Percentiles rank a stretch among this genome's conserved stretches.
These are phyloP conservation scores for Hippophae rhamnoides DNA, from an alignment of 306 rosid species.

Conservation along the genomic window DNA sequence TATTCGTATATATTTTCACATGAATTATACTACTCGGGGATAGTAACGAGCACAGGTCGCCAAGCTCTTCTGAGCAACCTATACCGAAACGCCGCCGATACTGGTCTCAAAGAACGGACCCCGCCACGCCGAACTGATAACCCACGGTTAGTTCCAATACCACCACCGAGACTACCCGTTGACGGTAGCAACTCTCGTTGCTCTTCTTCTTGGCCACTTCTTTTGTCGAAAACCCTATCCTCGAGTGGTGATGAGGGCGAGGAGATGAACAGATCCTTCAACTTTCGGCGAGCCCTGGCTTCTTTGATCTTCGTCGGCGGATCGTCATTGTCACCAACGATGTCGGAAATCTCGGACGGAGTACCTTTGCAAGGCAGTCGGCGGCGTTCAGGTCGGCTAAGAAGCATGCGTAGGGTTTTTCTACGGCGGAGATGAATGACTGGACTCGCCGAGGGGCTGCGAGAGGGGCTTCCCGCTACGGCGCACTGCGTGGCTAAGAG, in stretches of 20 bases:
- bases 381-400: conserved; percentile 49
- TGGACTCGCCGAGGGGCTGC: conserved; percentile 66
- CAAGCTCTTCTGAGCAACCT: conserved; percentile 71
- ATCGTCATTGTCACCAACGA: conserved; percentile 5
- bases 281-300: conserved; percentile 47
- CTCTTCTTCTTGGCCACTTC: conserved; percentile 19
- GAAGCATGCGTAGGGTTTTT: conserved; percentile 64
- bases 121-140: conserved; percentile 24
- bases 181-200: conserved; percentile 20
- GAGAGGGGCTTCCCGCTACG: conserved; percentile 58
- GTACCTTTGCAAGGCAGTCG: conserved; percentile 27
- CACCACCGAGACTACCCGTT: conserved; percentile 6
- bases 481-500: conserved; percentile 73
- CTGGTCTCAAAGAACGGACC: conserved; percentile 43
- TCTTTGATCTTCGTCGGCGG: conserved; percentile 22
- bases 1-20: conserved; percentile 26
- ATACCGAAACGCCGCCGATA: conserved; percentile 53
- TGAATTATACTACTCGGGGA: conserved; percentile 50
- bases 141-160: conserved; percentile 5
- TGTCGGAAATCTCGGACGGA: conserved; percentile 18
- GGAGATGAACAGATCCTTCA: conserved; percentile 69
- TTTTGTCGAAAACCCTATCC: conserved; percentile 30
- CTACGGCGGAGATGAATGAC: conserved; percentile 82
- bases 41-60: conserved; percentile 72
- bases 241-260: conserved; percentile 48